Percentiles rank a stretch among this genome's conserved stretches.
phyloP scores from a whole-genome alignment of 495 filamentous ascomycete species.

The Neurospora sp. region DNA sequence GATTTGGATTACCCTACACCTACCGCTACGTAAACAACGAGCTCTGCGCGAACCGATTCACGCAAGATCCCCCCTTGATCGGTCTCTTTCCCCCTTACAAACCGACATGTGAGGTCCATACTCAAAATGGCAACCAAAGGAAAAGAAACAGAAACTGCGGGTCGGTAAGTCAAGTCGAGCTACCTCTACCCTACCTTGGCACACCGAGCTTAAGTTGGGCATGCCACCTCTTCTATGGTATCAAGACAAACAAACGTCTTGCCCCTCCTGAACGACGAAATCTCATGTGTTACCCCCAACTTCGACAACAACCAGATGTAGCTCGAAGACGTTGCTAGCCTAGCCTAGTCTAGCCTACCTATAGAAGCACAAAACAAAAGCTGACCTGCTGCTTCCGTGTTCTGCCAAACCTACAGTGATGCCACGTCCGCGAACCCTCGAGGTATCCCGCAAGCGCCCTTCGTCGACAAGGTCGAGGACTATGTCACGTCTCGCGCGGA shows the following conservation, averaged over 20 bases:
- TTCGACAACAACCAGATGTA: neutral
- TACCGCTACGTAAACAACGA: neutral
- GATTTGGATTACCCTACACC: neutral
- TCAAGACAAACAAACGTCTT: neutral
- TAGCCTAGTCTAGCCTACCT: neutral
- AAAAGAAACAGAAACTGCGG: conserved; percentile 16
- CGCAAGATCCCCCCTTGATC: neutral
- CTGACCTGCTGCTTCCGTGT: neutral
- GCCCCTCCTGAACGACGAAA: neutral
- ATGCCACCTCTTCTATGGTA: neutral
- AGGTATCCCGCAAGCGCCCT: conserved; percentile 89
- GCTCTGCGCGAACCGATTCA: neutral
- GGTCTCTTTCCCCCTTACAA: neutral
- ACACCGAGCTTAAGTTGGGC: conserved; percentile 3
- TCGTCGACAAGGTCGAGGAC: conserved; percentile 92
- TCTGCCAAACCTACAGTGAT: conserved; percentile 20
- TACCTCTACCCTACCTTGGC: neutral
- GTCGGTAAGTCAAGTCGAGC: neutral
- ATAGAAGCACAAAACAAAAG: neutral
- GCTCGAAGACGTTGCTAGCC: neutral
- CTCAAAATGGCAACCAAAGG: conserved; percentile 23
- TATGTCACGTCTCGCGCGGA: conserved; percentile 80
- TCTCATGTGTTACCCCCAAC: neutral
- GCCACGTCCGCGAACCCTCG: conserved; percentile 66
- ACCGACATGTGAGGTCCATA: neutral